Percentiles rank a stretch among this genome's conserved stretches.
Evolutionary conservation across 225 moss, liverwort and hornwort species (phyloP).

Genomic region (Ulota crispa): DNA sequence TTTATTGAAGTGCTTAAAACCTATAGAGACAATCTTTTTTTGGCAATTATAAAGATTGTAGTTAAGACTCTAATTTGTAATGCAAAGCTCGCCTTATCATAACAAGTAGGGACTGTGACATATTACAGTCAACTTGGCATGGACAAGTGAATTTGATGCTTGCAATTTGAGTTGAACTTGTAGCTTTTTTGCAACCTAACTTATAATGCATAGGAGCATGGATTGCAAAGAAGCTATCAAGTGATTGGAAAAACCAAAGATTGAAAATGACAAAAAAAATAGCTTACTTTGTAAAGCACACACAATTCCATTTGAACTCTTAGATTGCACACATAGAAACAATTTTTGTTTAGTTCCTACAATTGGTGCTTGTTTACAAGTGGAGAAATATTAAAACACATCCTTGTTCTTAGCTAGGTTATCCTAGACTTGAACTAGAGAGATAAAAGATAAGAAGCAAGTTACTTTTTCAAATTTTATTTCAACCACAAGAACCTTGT

Average conservation of each 20-base stretch:
- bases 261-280: background rate
- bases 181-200: too few relatives aligned
- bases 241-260: background rate
- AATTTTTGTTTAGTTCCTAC: background rate
- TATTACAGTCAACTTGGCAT: background rate
- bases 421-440: too few relatives aligned
- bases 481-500: rapidly evolving
- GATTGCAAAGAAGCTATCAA: background rate
- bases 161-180: background rate
- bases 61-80: background rate
- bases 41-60: rapidly evolving
- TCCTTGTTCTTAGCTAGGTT: background rate
- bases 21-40: background rate
- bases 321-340: rapidly evolving
- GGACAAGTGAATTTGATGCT: background rate
- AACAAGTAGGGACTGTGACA: background rate
- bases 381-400: background rate
- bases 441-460: background rate
- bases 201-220: background rate
- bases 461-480: rapidly evolving
- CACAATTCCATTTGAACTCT: rapidly evolving
- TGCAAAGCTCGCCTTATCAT: background rate
- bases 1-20: background rate
- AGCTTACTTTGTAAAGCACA: rapidly evolving
- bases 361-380: background rate